A percentile compares a stretch with the other conserved stretches of the same genome.
phyloP scores from a whole-genome alignment of 805 yeast genomes.

The Candida boleticola region DNA sequence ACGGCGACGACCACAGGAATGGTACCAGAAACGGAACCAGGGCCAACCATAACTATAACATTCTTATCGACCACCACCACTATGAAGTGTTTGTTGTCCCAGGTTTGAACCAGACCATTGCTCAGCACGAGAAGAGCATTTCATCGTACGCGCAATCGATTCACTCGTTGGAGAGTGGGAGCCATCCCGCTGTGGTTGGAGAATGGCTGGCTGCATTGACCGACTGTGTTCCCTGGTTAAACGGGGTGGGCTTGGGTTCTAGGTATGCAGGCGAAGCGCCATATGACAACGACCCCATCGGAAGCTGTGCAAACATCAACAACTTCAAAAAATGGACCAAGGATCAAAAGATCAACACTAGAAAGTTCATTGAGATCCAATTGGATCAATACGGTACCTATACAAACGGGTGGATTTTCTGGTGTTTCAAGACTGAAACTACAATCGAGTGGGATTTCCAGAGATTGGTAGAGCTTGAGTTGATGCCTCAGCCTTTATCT shows the following conservation, averaged over 20 bases:
- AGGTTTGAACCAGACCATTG: slow-evolving; percentile 25
- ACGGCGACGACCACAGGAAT: not conserved
- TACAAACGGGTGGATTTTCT: slow-evolving; percentile 62
- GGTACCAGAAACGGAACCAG: not conserved
- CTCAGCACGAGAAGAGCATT: slow-evolving; percentile 31
- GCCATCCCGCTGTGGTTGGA: slow-evolving; percentile 56
- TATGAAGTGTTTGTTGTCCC: slow-evolving; percentile 34
- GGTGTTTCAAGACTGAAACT: slow-evolving; percentile 69
- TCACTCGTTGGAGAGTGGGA: slow-evolving; percentile 29
- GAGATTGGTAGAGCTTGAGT: slow-evolving; percentile 44
- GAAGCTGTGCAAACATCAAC: slow-evolving; percentile 43
- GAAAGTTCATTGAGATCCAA: slow-evolving; percentile 62
- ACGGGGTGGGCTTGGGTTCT: slow-evolving; percentile 67
- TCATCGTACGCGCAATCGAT: slow-evolving; percentile 30
- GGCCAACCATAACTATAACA: slow-evolving; percentile 25
- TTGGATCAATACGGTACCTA: slow-evolving; percentile 46
- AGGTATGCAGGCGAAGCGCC: slow-evolving; percentile 51
- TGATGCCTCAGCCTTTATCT: slow-evolving; percentile 63
- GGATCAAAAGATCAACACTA: slow-evolving; percentile 40
- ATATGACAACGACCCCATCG: slow-evolving; percentile 28
- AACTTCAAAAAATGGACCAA: slow-evolving; percentile 41
- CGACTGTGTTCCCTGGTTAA: slow-evolving; percentile 68
- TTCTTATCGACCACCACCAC: slow-evolving; percentile 40
- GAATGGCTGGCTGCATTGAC: slow-evolving; percentile 74
- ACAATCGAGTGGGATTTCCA: slow-evolving; percentile 68